Evolutionary conservation across 2,329 filamentous ascomycete genomes (phyloP).

Genomic region (Didymella segeticola): DNA sequence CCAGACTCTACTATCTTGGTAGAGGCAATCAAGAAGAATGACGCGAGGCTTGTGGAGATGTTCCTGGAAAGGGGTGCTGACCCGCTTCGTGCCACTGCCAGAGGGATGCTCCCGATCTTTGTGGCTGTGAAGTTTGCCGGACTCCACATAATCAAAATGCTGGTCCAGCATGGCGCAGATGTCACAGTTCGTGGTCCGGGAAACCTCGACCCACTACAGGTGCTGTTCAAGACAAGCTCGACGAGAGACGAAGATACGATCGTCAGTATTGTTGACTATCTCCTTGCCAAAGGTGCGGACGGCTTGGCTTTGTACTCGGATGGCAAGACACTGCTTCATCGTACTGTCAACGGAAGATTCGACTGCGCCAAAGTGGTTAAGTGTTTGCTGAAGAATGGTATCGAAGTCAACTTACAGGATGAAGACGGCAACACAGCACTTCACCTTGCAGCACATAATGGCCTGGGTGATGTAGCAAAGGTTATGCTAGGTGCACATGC

Average conservation of each 20-base stretch:
- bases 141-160: conserved; percentile 32
- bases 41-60: conserved; percentile 36
- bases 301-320: conserved; percentile 30
- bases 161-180: conserved; percentile 39
- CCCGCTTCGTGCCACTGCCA: conserved; percentile 33
- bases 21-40: conserved; percentile 42
- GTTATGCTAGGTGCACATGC: conserved; percentile 32
- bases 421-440: conserved; percentile 35
- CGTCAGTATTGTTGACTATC: conserved; percentile 26
- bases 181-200: conserved; percentile 31
- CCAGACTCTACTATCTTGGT: conserved; percentile 42
- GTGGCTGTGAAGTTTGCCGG: conserved; percentile 37
- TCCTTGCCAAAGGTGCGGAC: conserved; percentile 37
- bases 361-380: conserved; percentile 29
- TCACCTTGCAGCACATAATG: conserved; percentile 40
- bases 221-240: conserved; percentile 12
- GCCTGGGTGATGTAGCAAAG: conserved; percentile 29
- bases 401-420: conserved; percentile 33
- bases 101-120: conserved; percentile 37
- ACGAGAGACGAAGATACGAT: not conserved
- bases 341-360: conserved; percentile 25
- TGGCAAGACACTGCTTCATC: conserved; percentile 42
- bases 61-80: conserved; percentile 41
- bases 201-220: conserved; percentile 36
- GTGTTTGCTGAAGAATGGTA: conserved; percentile 31